A percentile compares a stretch with the other conserved stretches of the same genome.
Conservation (phyloP, 495 filamentous ascomycete genomes). For the Penicillium desertorum region DNA sequence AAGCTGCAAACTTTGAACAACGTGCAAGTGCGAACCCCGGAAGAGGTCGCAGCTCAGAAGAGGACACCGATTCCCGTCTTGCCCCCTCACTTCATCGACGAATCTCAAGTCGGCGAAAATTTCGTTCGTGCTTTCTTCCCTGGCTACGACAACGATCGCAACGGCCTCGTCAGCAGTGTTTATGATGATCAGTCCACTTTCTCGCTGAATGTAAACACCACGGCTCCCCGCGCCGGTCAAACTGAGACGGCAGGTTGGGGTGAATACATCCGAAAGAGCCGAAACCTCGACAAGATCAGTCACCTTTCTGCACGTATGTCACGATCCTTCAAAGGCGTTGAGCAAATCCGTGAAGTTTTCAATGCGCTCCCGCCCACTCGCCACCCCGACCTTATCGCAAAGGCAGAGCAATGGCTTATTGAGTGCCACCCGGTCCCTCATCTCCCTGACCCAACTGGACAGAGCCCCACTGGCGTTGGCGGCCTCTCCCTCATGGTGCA, state of each 20-base stretch:
- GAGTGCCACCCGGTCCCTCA: slow-evolving; percentile 77
- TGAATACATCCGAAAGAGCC: slow-evolving; percentile 72
- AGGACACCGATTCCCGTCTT: slow-evolving; percentile 66
- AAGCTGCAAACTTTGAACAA: slow-evolving; percentile 70
- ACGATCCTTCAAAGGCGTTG: slow-evolving; percentile 62
- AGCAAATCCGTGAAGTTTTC: slow-evolving; percentile 69
- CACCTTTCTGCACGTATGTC: slow-evolving; percentile 57
- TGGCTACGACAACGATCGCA: slow-evolving; percentile 72
- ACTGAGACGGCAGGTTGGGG: slow-evolving; percentile 59
- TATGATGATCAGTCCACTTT: slow-evolving; percentile 81
- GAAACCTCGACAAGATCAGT: slow-evolving; percentile 73
- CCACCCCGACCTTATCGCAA: slow-evolving; percentile 65
- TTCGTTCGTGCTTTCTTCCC: slow-evolving; percentile 75
- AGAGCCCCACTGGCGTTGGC: slow-evolving; percentile 62
- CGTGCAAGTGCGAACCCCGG: slow-evolving; percentile 64
- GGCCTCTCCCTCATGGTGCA: slow-evolving; percentile 79
- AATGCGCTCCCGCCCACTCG: slow-evolving; percentile 67
- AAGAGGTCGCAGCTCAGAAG: slow-evolving; percentile 58
- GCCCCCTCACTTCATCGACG: slow-evolving; percentile 71
- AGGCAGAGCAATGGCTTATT: slow-evolving; percentile 70
- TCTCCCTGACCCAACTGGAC: slow-evolving; percentile 67
- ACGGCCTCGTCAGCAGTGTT: slow-evolving; percentile 57
- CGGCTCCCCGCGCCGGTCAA: slow-evolving; percentile 53
- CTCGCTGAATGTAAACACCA: slow-evolving; percentile 69
- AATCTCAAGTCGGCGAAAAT: slow-evolving; percentile 67